Base-by-base conservation (phyloP, 495 filamentous ascomycete genomes). In the Penicillium argentinense region DNA sequence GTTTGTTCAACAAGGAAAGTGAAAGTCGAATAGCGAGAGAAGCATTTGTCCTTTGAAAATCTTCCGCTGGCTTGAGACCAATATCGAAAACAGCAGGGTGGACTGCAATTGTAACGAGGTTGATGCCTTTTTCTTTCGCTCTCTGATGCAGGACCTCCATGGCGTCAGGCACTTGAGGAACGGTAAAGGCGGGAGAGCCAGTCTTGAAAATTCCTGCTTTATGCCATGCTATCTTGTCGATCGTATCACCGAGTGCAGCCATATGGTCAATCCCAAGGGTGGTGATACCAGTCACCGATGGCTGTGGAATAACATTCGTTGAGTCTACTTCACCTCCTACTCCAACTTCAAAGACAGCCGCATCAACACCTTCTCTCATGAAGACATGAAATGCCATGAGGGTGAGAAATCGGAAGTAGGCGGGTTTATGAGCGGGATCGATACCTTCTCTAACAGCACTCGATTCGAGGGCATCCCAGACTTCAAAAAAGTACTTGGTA, bases 141-240 rank as follows among this genome's bases (percentile, higher is more conserved):
- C 89, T 76, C 14, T 75, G 48, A 27, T 71, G 51, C 18, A 96
- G 57, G 4, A 93, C 84, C 24, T 69, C 60, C 17, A 77, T 57
- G 1, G 84, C 84, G 2, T 53, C 64, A 2, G 71, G 58, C 0
- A 74, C 68, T 62, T 95, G 89, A 11, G 69, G 71, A 0, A 85
- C 75, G 0, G 85, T 87, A 42, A 93, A 87, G 3, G 85, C 86
- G 2, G 78, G 74, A 8, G 71, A 68, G 0, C 78, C 82, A 5
- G 52, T 11, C 59, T 93, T 96, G 71, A 95, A 83, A 30, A 95
- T 87, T 5, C 91, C 91, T 0, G 81, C 79, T 61, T 96, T 95
- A 57, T 95, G 89, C 91, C 89, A 95, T 4, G 90, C 88, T 48
- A 96, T 93, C 54, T 86, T 76, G 24, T 87, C 81, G 21, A 93